These are phyloP conservation scores for Penicillium parvum DNA, from an alignment of 495 filamentous ascomycete species.

Conservation along the genomic window DNA sequence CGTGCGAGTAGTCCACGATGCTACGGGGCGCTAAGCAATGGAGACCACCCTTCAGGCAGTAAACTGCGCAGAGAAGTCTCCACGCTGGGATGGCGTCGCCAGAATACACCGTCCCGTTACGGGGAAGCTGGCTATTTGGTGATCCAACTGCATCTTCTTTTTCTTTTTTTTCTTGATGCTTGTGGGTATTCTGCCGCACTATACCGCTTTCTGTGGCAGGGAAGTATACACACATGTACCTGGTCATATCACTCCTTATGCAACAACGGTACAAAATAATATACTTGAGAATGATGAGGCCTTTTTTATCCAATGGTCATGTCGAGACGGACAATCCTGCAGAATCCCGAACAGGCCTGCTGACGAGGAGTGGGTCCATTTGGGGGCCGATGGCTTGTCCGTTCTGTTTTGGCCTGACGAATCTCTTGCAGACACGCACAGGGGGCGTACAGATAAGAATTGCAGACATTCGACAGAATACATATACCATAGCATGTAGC, in stretches of 20 bases:
- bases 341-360: background rate
- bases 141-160: conserved; percentile 27
- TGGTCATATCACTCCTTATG: too few relatives aligned
- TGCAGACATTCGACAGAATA: too few relatives aligned
- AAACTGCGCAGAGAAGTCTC: conserved; percentile 60
- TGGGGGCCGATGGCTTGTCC: background rate
- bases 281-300: too few relatives aligned
- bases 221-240: too few relatives aligned
- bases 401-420: background rate
- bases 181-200: background rate
- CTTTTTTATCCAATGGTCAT: too few relatives aligned
- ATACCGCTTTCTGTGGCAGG: background rate
- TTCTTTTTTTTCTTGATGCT: conserved; percentile 7
- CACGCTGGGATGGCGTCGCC: conserved; percentile 57
- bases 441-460: too few relatives aligned
- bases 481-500: too few relatives aligned
- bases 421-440: background rate
- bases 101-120: conserved; percentile 52
- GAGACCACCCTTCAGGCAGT: conserved; percentile 59
- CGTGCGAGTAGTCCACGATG: conserved; percentile 58
- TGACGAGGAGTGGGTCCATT: background rate
- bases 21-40: conserved; percentile 57
- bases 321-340: too few relatives aligned
- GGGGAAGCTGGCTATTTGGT: conserved; percentile 41
- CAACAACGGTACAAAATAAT: too few relatives aligned